phyloP scores from a whole-genome alignment of 1,284 basidiomycete species.

The Cryptococcus sp. region DNA sequence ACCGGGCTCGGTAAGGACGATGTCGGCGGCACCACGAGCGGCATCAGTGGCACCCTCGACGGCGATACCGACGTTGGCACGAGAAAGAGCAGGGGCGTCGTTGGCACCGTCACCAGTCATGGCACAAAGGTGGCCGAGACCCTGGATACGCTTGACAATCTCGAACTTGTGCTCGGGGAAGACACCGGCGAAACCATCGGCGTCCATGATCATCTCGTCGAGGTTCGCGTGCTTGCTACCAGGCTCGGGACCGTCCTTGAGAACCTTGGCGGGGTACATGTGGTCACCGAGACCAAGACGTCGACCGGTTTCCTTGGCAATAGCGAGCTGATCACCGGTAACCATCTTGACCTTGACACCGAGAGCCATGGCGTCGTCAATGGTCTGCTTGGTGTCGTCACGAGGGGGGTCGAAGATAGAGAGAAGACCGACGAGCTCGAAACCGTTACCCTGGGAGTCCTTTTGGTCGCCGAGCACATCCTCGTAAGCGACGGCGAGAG shows the following conservation, averaged over 20 bases:
- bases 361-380: conserved; percentile 92
- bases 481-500: conserved; percentile 93
- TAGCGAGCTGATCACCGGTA: conserved; percentile 98
- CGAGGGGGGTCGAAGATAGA: conserved; percentile 98
- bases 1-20: conserved; percentile 92
- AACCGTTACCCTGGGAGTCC: conserved; percentile 74
- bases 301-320: conserved; percentile 98
- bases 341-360: conserved; percentile 99
- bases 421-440: conserved; percentile 94
- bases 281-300: conserved; percentile 94
- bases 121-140: conserved; percentile 80
- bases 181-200: conserved; percentile 78
- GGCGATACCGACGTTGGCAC: conserved; percentile 95
- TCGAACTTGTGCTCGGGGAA: conserved; percentile 97
- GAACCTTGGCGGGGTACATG: conserved; percentile 94
- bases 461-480: conserved; percentile 73
- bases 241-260: conserved; percentile 85
- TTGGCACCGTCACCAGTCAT: conserved; percentile 98
- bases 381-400: conserved; percentile 98
- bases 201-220: conserved; percentile 81
- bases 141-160: conserved; percentile 91
- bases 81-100: conserved; percentile 89
- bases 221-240: conserved; percentile 73
- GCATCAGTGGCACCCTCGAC: conserved; percentile 96
- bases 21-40: conserved; percentile 92